Percentiles rank a stretch among this genome's conserved stretches.
phyloP scores from a whole-genome alignment of 164 flowering plant species.

The Platanus orientalis region DNA sequence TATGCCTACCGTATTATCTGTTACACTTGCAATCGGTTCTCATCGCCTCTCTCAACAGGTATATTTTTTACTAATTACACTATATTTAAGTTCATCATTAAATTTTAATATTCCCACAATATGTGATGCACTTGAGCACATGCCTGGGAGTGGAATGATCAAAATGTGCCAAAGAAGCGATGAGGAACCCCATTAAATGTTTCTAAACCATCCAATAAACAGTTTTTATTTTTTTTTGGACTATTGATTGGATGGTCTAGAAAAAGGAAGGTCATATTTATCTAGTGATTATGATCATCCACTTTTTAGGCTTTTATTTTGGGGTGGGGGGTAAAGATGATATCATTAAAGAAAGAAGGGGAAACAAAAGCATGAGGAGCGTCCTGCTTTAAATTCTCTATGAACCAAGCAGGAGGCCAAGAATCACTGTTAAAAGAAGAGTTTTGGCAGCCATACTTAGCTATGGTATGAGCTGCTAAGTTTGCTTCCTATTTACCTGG shows the following conservation, averaged over 20 bases:
- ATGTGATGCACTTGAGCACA: neutral
- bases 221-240: neutral
- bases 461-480: too few relatives aligned
- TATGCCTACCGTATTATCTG: slow-evolving; percentile 88
- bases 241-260: neutral
- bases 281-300: neutral
- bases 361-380: too few relatives aligned
- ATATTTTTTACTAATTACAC: slow-evolving; percentile 4
- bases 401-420: too few relatives aligned
- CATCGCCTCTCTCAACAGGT: slow-evolving; percentile 90
- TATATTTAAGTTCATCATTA: neutral
- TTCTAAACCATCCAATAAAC: neutral
- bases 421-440: too few relatives aligned
- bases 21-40: slow-evolving; percentile 87
- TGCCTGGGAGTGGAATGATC: neutral
- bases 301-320: neutral
- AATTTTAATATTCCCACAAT: neutral
- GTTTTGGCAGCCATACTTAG: too few relatives aligned
- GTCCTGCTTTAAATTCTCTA: too few relatives aligned
- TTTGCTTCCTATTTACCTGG: too few relatives aligned
- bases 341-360: too few relatives aligned
- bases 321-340: too few relatives aligned
- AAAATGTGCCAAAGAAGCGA: neutral
- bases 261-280: neutral
- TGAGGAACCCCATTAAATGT: neutral